Evolutionary conservation across 2,329 filamentous ascomycete species (phyloP), one percentile per base, ranked within the genome.

Genomic region (Aspergillus piperis): DNA sequence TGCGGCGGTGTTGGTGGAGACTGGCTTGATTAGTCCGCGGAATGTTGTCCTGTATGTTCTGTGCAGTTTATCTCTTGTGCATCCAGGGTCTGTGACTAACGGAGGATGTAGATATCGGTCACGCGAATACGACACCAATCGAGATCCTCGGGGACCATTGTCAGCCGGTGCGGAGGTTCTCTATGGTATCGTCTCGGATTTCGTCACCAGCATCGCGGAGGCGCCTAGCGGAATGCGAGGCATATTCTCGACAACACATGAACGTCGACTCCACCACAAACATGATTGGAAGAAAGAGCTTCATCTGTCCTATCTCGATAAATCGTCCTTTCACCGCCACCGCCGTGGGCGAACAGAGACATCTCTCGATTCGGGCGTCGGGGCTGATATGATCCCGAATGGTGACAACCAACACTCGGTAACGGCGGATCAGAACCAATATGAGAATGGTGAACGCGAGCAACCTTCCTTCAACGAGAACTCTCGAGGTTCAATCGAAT

Each of bases 151-250:
- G 69, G 92, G 95, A 65, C 91, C 92, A 0, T 85, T 96, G 23
- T 88, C 89, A 13, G 91, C 91, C 19, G 90, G 87, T 15, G 88
- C 91, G 0, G 86, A 87, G 48, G 91, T 92, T 0, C 77, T 97
- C 0, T 80, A 96, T n/a, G 90, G 90, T 5, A 94, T 93, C n/a
- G 81, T 95, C 50, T 88, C 89, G 25, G 89, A 85, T 41, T 88
- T 97, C 59, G 86, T 90, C 69, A 90, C 96, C 84, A 91, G 91
- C 1, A 83, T 96, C 42, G 90, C 90, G 1, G 92, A 96, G 69
- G 80, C 88, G 48, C 86, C 86, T 0, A 78, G 82, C 15, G 83
- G 86, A 49, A 81, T 86, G 3, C 36, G 51, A 19, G 50, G 59
- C 47, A 57, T 63, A 5, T 58, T 64, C 23, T 48, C 55, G 2